phyloP scores from a whole-genome alignment of 2,329 filamentous ascomycete genomes.

The Fonsecaea erecta region DNA sequence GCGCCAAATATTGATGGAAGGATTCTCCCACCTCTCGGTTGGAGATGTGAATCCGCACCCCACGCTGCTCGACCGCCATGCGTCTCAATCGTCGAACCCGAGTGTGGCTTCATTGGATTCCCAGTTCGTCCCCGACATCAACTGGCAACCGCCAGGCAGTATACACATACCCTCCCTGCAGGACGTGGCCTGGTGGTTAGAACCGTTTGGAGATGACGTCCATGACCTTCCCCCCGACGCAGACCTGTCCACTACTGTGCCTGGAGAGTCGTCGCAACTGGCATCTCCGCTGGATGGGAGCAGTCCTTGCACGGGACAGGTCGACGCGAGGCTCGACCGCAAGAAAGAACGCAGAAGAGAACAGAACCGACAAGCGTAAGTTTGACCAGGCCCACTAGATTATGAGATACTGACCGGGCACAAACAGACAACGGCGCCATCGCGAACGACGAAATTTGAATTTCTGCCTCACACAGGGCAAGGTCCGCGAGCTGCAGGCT shows the following conservation, averaged over 20 bases:
- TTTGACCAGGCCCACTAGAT: not conserved
- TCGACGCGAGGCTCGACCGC: not conserved
- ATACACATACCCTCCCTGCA: not conserved
- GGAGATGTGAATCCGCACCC: not conserved
- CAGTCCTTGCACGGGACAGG: not conserved
- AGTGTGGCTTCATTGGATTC: not conserved
- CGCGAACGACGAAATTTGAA: conserved; percentile 4
- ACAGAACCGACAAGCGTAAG: conserved; percentile 3
- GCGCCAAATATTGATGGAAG: not conserved
- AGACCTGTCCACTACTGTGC: not conserved
- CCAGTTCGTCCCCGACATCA: not conserved
- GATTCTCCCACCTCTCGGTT: conserved; percentile 3
- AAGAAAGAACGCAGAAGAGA: conserved; percentile 7
- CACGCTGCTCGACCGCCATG: not conserved
- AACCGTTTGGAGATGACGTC: conserved; percentile 4
- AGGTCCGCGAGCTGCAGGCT: not conserved
- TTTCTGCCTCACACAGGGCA: conserved; percentile 3
- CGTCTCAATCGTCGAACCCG: not conserved
- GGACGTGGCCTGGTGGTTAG: conserved; percentile 1
- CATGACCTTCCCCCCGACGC: not conserved
- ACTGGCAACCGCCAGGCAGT: not conserved
- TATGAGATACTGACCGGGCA: no score
- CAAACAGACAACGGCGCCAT: conserved; percentile 4
- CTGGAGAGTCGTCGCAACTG: not conserved
- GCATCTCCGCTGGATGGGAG: not conserved